Base-by-base conservation (phyloP, 345 rosid species). In the Citropsis articulata region DNA sequence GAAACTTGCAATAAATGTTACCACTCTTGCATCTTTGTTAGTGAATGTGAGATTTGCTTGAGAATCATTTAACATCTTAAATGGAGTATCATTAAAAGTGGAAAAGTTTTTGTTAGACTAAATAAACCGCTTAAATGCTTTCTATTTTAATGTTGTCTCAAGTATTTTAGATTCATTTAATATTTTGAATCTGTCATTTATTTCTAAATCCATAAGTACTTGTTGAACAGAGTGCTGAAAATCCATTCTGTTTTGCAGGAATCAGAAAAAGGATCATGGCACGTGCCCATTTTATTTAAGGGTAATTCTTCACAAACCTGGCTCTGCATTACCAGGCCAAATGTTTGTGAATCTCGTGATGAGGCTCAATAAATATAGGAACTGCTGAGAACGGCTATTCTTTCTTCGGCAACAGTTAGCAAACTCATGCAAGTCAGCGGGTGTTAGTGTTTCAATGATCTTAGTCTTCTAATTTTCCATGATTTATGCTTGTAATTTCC, bases 211-310 rank as follows among this genome's bases (percentile, higher is more conserved):
- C 55, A n/a, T 12, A 48, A 60, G 25, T 35, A 59, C 14, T 38
- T 25, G n/a, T 30, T 53, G 40, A 45, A 25, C 45, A 64, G 66
- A 66, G 35, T 60, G 56, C 62, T 67, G 48, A 78, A 13, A 31
- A 63, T 9, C 55, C 19, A 19, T 19, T 19, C 18, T 53, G 48
- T 62, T 59, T 75, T 83, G 78, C 87, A 95, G 98, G 98, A 95
- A 86, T 93, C 95, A 21, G 97, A 84, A 72, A 93, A 88, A 69
- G 94, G 98, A 70, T 91, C 92, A 55, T 95, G 98, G 98, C 97
- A 95, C 82, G 88, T 91, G 12, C 98, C 98, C 6, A 78, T 91
- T 19, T 59, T 75, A 5, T 77, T 77, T 50, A 73, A 79, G 53
- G 75, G 75, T 70, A 77, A 64, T 72, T 45, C 86, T 62, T 81